These are phyloP conservation scores for Saccharomycopsis sp. DNA, from an alignment of 805 yeast species.

Conservation along the genomic window DNA sequence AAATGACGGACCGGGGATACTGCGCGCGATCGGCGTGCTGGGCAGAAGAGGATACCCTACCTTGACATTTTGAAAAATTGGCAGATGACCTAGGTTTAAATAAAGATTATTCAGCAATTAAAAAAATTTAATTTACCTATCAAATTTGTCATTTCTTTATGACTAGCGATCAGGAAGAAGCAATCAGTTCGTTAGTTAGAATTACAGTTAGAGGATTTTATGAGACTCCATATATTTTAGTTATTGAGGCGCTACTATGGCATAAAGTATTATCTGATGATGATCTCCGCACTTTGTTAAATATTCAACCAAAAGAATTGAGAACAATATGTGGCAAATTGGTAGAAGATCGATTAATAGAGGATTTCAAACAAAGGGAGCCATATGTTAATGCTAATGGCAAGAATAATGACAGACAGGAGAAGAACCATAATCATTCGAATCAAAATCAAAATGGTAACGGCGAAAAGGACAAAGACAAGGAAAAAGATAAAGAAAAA, in stretches of 20 bases:
- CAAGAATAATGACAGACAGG: slow-evolving; percentile 1
- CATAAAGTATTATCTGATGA: slow-evolving; percentile 92
- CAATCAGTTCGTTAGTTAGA: slow-evolving; percentile 51
- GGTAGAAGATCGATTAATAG: slow-evolving; percentile 75
- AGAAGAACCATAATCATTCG: slow-evolving; percentile 1
- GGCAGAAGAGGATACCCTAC: no score
- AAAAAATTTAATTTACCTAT: no score
- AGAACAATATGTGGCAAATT: slow-evolving; percentile 75
- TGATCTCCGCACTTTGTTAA: slow-evolving; percentile 73
- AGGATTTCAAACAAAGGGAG: slow-evolving; percentile 62
- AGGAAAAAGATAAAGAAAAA: background rate
- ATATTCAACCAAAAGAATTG: slow-evolving; percentile 80
- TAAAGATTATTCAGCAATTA: no score
- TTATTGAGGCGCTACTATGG: slow-evolving; percentile 78
- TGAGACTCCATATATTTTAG: slow-evolving; percentile 71
- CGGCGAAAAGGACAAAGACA: background rate
- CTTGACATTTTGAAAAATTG: no score
- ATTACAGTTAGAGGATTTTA: slow-evolving; percentile 85
- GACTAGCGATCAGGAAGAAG: slow-evolving; percentile 24
- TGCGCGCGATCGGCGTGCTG: no score
- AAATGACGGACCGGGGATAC: no score
- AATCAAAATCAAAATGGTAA: slow-evolving; percentile 18
- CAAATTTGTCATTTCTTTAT: no score
- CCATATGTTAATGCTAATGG: slow-evolving; percentile 20
- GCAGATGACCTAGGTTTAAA: no score